Evolutionary conservation across 192 early-diverging fungal genomes (phyloP).

Genomic region (Rhizoclosmatium globosum): DNA sequence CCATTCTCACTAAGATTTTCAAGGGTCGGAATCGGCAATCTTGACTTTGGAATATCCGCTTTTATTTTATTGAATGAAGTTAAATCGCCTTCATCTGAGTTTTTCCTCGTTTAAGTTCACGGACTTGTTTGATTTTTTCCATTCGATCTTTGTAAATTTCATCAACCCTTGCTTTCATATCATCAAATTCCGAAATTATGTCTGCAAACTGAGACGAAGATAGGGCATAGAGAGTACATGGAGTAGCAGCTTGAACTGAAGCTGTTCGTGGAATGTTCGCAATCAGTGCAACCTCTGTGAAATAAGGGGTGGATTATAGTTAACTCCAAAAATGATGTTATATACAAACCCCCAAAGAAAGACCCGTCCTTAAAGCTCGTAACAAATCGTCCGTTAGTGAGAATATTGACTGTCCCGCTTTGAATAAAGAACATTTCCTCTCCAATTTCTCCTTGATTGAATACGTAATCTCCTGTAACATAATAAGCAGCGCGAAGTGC

Average conservation of each 20-base stretch:
- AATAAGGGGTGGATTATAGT: background rate
- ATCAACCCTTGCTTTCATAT: constrained; percentile 29
- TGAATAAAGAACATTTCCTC: constrained; percentile 63
- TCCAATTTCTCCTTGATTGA: constrained; percentile 42
- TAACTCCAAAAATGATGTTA: background rate
- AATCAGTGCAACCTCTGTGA: constrained; percentile 34
- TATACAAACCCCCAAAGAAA: constrained; percentile 49
- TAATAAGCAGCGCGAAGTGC: constrained; percentile 21
- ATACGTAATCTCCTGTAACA: constrained; percentile 24
- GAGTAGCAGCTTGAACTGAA: too few species aligned
- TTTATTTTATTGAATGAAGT: too few species aligned
- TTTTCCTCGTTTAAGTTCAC: constrained; percentile 27
- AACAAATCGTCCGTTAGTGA: constrained; percentile 41
- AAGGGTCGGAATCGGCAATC: too few species aligned
- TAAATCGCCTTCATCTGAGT: background rate
- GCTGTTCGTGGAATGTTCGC: background rate
- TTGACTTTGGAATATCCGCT: too few species aligned
- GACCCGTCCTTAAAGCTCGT: constrained; percentile 41
- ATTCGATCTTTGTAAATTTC: constrained; percentile 34
- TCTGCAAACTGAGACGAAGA: constrained; percentile 15
- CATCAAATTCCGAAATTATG: constrained; percentile 28
- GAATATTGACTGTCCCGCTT: constrained; percentile 50
- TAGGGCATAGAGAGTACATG: constrained; percentile 10
- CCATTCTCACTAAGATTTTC: too few species aligned
- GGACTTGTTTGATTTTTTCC: constrained; percentile 5